phyloP scores from a whole-genome alignment of 2,329 filamentous ascomycete genomes.

The Pyrenophora graminea region DNA sequence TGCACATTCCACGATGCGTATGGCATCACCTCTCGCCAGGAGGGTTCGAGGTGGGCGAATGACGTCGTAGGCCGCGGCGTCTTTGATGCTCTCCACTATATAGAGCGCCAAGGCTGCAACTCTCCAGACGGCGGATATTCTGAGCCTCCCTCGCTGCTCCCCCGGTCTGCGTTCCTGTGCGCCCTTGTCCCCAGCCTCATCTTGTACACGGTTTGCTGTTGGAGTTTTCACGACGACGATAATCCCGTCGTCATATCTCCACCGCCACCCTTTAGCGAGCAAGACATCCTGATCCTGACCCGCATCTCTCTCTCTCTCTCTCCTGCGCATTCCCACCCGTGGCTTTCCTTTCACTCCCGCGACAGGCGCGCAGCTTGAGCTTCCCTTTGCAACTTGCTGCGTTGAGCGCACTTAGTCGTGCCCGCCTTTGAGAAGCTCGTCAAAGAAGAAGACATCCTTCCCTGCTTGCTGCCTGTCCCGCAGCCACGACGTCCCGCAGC shows the following conservation, averaged over 20 bases:
- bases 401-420: slow-evolving; percentile 13
- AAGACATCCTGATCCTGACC: slow-evolving; percentile 18
- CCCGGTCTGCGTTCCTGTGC: slow-evolving; percentile 11
- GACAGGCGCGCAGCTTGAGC: slow-evolving; percentile 27
- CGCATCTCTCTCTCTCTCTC: neutral
- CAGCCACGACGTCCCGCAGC: neutral
- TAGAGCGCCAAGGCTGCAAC: slow-evolving; percentile 11
- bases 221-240: slow-evolving; percentile 6
- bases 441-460: neutral
- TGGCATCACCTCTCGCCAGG: slow-evolving; percentile 1
- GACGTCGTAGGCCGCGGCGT: slow-evolving; percentile 21
- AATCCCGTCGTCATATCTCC: slow-evolving; percentile 26
- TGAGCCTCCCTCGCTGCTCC: slow-evolving; percentile 9
- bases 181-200: slow-evolving; percentile 3
- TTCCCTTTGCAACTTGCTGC: slow-evolving; percentile 1
- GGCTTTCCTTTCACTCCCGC: slow-evolving; percentile 17
- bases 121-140: slow-evolving; percentile 5
- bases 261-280: slow-evolving; percentile 45
- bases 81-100: slow-evolving; percentile 7
- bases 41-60: slow-evolving; percentile 5
- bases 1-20: neutral
- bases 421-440: slow-evolving; percentile 7
- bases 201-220: slow-evolving; percentile 1
- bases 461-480: slow-evolving; percentile 14
- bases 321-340: slow-evolving; percentile 17